Percentiles rank a stretch among this genome's conserved stretches.
Evolutionary conservation across 2,329 filamentous ascomycete genomes (phyloP).

Genomic region (Apiospora koreana): DNA sequence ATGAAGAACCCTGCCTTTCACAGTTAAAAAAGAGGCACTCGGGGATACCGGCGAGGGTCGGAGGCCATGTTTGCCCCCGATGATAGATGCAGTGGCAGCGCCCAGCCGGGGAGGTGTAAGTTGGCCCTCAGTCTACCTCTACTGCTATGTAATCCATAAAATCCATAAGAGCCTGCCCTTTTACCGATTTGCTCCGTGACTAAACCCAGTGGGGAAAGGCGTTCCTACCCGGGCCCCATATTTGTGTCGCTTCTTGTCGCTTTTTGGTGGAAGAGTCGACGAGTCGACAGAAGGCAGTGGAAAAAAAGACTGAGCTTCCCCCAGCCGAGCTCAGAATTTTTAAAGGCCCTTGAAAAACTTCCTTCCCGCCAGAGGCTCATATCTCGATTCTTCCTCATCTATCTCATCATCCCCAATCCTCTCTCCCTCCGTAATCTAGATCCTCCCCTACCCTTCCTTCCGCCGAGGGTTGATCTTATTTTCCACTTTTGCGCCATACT

Average conservation of each 20-base stretch:
- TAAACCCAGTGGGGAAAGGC: not conserved
- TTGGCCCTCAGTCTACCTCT: not conserved
- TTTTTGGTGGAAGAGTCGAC: not conserved
- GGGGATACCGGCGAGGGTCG: constrained; percentile 7
- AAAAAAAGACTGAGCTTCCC: constrained; percentile 2
- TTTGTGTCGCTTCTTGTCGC: not conserved
- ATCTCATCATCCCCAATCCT: constrained; percentile 6
- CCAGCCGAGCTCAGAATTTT: constrained; percentile 3
- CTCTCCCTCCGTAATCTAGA: not conserved
- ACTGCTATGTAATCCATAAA: not conserved
- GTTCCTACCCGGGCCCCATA: not conserved
- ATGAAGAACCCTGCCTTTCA: not conserved
- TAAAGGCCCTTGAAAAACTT: constrained; percentile 8
- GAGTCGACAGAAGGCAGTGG: not conserved
- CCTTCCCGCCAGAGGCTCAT: not conserved
- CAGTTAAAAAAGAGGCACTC: not conserved
- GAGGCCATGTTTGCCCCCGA: not conserved
- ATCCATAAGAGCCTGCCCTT: not conserved
- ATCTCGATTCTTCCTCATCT: not conserved
- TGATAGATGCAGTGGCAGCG: not conserved
- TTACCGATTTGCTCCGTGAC: not conserved
- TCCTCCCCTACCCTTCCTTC: not conserved
- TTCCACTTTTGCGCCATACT: not conserved
- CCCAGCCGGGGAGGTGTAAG: not conserved
- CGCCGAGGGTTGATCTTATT: not conserved